These are phyloP conservation scores for Candida quercuum DNA, from an alignment of 805 yeast species.

Conservation along the genomic window DNA sequence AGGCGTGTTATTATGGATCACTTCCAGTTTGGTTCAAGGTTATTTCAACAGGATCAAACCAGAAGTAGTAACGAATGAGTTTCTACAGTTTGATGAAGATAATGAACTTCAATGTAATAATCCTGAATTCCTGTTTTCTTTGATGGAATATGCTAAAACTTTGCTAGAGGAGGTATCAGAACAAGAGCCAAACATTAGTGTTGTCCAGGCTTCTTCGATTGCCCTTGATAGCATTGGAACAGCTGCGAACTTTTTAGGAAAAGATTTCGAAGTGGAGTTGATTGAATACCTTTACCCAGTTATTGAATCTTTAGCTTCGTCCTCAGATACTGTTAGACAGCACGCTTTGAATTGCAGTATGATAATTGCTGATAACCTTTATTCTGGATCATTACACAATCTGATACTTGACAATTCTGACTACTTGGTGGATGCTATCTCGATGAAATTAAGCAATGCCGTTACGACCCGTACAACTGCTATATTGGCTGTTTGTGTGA, in stretches of 20 bases:
- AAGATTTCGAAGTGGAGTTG: constrained; percentile 40
- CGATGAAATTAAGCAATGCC: constrained; percentile 62
- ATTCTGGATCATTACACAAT: constrained; percentile 48
- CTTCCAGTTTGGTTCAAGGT: constrained; percentile 27
- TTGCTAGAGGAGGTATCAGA: constrained; percentile 32
- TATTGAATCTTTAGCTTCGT: constrained; percentile 63
- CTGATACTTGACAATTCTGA: constrained; percentile 69
- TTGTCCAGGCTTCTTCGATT: constrained; percentile 23
- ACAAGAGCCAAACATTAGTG: constrained; percentile 5
- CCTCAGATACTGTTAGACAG: constrained; percentile 37
- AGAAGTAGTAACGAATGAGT: constrained; percentile 18
- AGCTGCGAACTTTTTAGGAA: constrained; percentile 23
- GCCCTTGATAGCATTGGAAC: constrained; percentile 40
- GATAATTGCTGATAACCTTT: constrained; percentile 46
- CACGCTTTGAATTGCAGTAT: constrained; percentile 49
- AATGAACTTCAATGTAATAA: constrained; percentile 14
- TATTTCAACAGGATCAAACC: constrained; percentile 10
- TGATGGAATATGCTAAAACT: constrained; percentile 37
- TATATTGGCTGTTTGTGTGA: constrained; percentile 62
- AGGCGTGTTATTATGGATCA: constrained; percentile 34
- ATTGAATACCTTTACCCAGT: constrained; percentile 71
- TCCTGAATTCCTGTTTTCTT: constrained; percentile 24
- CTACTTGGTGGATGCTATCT: constrained; percentile 75
- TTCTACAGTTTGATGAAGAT: constrained; percentile 26
- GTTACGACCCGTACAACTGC: constrained; percentile 70